Evolutionary conservation across 2,329 filamentous ascomycete species (phyloP).

Genomic region (Gliomastix tumulicola): DNA sequence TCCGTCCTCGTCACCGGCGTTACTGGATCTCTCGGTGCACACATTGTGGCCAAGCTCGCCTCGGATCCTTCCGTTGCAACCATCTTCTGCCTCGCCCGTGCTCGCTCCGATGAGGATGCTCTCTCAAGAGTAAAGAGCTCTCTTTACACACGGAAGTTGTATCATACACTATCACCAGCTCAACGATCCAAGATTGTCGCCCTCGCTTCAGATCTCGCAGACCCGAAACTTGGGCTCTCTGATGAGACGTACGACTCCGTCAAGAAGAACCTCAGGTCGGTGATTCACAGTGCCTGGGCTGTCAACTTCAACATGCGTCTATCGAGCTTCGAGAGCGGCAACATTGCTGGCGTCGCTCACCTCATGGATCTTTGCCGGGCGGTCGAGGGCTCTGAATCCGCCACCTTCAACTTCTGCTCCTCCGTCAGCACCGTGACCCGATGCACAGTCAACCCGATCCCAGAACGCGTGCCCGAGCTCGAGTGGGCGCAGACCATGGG

Average conservation of each 20-base stretch:
- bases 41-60: constrained; percentile 49
- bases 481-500: constrained; percentile 29
- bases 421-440: constrained; percentile 34
- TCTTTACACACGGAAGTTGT: background rate
- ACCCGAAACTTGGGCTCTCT: constrained; percentile 9
- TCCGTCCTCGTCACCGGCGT: constrained; percentile 54
- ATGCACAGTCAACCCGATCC: constrained; percentile 19
- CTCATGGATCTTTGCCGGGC: constrained; percentile 30
- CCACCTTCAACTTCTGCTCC: constrained; percentile 41
- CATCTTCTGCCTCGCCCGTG: constrained; percentile 44
- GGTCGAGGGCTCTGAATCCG: background rate
- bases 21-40: constrained; percentile 56
- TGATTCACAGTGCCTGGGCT: constrained; percentile 46
- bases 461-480: constrained; percentile 25
- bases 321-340: constrained; percentile 37
- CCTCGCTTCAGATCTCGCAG: constrained; percentile 11
- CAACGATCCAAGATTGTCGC: constrained; percentile 15
- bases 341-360: constrained; percentile 36
- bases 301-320: constrained; percentile 50
- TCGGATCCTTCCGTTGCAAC: constrained; percentile 43
- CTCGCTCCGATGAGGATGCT: constrained; percentile 14
- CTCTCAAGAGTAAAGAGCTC: constrained; percentile 11
- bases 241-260: constrained; percentile 19
- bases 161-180: too few species aligned
- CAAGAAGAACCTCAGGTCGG: constrained; percentile 21